phyloP scores from a whole-genome alignment of 2,329 filamentous ascomycete species.

The Meredithiella fracta region DNA sequence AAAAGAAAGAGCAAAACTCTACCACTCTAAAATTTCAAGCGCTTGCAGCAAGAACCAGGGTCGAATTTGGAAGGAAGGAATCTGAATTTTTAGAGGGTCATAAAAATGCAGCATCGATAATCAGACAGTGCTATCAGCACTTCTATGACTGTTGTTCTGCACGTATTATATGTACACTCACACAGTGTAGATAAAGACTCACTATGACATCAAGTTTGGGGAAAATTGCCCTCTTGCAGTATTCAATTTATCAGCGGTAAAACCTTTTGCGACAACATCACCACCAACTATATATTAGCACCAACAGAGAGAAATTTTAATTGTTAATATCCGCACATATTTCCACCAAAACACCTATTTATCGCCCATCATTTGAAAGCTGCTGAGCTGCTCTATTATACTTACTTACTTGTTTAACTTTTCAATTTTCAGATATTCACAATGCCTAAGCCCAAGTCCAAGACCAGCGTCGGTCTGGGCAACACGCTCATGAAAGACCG shows the following conservation, averaged over 20 bases:
- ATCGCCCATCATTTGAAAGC: neutral
- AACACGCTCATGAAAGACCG: constrained; percentile 98
- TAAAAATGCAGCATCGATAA: constrained; percentile 2
- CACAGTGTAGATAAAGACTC: constrained; percentile 13
- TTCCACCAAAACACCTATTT: neutral
- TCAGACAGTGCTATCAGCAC: constrained; percentile 7
- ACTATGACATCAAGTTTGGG: constrained; percentile 13
- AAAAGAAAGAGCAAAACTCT: neutral
- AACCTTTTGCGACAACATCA: constrained; percentile 1
- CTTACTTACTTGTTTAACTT: neutral
- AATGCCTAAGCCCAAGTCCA: constrained; percentile 67
- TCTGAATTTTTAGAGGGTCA: constrained; percentile 14
- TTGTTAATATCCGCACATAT: neutral
- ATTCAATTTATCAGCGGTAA: constrained; percentile 12
- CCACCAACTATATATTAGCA: neutral
- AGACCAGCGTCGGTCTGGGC: constrained; percentile 85
- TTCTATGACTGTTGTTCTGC: neutral
- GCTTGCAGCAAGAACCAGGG: neutral
- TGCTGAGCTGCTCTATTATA: neutral
- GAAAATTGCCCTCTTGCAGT: constrained; percentile 13
- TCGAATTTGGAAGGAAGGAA: constrained; percentile 1
- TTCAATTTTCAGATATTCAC: constrained; percentile 19
- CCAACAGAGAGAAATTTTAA: neutral
- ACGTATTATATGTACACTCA: neutral
- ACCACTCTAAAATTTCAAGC: neutral